Conservation (phyloP, 2,329 filamentous ascomycete species). For the Blastomyces gilchristii region DNA sequence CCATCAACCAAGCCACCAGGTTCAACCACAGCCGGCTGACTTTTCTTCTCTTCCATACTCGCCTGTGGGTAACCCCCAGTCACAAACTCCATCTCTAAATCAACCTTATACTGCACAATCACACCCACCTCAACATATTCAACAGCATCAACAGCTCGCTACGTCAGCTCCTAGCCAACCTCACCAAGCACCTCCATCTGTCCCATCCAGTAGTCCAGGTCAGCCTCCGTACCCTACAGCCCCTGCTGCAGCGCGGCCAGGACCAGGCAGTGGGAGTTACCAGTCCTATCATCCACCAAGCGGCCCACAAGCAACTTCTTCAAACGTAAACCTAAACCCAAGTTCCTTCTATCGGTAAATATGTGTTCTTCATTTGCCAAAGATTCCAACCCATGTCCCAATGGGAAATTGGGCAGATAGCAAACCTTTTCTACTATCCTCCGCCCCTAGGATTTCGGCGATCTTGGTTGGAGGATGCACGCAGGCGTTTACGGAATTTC, state of each 20-base stretch:
- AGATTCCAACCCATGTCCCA: not conserved
- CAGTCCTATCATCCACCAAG: constrained; percentile 31
- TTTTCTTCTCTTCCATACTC: constrained; percentile 35
- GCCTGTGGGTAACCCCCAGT: constrained; percentile 23
- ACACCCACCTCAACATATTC: constrained; percentile 13
- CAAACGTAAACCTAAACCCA: constrained; percentile 26
- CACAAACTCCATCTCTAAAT: constrained; percentile 13
- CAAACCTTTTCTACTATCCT: not conserved
- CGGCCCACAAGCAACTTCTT: constrained; percentile 16
- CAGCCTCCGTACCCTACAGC: constrained; percentile 28
- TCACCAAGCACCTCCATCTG: constrained; percentile 27
- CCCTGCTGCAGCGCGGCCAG: constrained; percentile 20
- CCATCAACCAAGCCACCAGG: constrained; percentile 15
- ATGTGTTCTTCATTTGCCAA: not conserved
- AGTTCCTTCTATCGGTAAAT: constrained; percentile 30
- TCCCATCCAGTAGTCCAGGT: constrained; percentile 24
- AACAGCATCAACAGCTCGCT: constrained; percentile 24
- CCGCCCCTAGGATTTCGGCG: not conserved
- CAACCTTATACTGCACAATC: constrained; percentile 19
- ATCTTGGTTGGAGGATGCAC: not conserved
- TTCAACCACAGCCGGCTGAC: constrained; percentile 20
- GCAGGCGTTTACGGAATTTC: not conserved
- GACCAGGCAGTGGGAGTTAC: constrained; percentile 21
- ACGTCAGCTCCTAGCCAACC: constrained; percentile 10
- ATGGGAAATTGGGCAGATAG: not conserved